Evolutionary conservation across 164 flowering plant genomes (phyloP).

Genomic region (Umbellularia californica): DNA sequence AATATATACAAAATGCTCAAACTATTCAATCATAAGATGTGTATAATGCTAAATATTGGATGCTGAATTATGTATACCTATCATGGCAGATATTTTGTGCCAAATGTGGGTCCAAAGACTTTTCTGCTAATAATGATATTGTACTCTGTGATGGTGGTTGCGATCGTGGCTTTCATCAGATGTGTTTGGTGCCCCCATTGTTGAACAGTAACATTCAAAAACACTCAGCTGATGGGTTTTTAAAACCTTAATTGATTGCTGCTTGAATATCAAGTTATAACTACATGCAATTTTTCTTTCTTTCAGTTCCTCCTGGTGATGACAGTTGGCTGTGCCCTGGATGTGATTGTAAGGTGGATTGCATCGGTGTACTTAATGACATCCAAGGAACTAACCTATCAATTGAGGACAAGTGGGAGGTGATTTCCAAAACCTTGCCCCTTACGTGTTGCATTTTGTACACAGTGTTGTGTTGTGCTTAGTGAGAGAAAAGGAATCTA

Average conservation of each 20-base stretch:
- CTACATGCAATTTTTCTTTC: not conserved
- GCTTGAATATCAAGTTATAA: constrained; percentile 3
- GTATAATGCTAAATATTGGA: constrained; percentile 1
- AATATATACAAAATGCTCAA: not conserved
- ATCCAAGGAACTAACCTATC: constrained; percentile 54
- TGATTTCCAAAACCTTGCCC: constrained; percentile 15
- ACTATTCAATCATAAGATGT: constrained; percentile 8
- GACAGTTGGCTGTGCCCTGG: constrained; percentile 98
- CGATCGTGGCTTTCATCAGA: constrained; percentile 95
- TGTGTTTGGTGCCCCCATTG: constrained; percentile 86
- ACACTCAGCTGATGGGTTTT: constrained; percentile 5
- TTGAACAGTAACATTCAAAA: constrained; percentile 49
- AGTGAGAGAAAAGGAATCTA: not conserved
- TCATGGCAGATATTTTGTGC: constrained; percentile 92
- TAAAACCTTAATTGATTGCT: constrained; percentile 2
- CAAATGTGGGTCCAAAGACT: constrained; percentile 79
- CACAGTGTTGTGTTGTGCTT: not conserved
- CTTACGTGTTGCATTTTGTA: not conserved
- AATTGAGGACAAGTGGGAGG: constrained; percentile 83
- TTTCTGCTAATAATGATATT: constrained; percentile 72
- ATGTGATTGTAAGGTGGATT: constrained; percentile 92
- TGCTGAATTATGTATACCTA: constrained; percentile 8
- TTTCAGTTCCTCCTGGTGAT: constrained; percentile 87
- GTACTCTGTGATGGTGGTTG: constrained; percentile 95
- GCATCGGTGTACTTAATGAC: constrained; percentile 71